These are phyloP conservation scores for Dimargaris xerosporica DNA, from an alignment of 192 early-diverging fungal species.

Conservation along the genomic window DNA sequence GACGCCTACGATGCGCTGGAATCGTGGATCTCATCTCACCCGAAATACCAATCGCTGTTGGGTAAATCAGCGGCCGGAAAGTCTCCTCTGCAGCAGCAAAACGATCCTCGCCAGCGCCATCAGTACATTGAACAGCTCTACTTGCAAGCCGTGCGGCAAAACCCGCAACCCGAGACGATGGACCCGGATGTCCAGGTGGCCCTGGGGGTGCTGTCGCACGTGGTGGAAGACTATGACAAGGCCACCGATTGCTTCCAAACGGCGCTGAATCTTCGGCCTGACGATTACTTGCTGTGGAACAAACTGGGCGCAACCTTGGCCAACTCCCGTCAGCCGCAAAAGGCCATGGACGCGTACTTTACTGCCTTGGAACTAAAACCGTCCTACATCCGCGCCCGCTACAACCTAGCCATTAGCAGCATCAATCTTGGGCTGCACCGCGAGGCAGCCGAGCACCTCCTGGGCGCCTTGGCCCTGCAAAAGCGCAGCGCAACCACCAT, in stretches of 20 bases:
- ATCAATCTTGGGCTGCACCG: slow-evolving; percentile 75
- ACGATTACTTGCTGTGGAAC: slow-evolving; percentile 93
- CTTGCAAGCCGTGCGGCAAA: slow-evolving; percentile 57
- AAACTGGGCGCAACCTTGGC: slow-evolving; percentile 93
- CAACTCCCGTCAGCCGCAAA: slow-evolving; percentile 56
- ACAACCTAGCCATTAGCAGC: slow-evolving; percentile 87
- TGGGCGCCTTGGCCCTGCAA: slow-evolving; percentile 78
- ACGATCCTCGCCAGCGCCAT: slow-evolving; percentile 30
- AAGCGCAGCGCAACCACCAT: slow-evolving; percentile 26
- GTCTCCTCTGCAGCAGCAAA: slow-evolving; percentile 15
- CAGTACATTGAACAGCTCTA: slow-evolving; percentile 56
- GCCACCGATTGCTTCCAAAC: slow-evolving; percentile 95
- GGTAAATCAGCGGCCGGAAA: slow-evolving; percentile 18
- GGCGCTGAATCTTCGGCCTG: slow-evolving; percentile 67
- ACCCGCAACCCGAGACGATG: slow-evolving; percentile 36
- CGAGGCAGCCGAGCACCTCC: slow-evolving; percentile 84
- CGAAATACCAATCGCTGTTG: slow-evolving; percentile 43
- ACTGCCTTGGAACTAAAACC: slow-evolving; percentile 90
- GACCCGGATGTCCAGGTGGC: slow-evolving; percentile 90
- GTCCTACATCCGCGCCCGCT: slow-evolving; percentile 84
- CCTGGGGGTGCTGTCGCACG: slow-evolving; percentile 90
- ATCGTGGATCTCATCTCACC: slow-evolving; percentile 67
- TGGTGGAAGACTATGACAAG: slow-evolving; percentile 83
- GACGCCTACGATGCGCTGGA: slow-evolving; percentile 85
- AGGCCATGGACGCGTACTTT: slow-evolving; percentile 87